Conservation (phyloP, 352 stramenopile genomes). For the Pythium sukuiense region DNA sequence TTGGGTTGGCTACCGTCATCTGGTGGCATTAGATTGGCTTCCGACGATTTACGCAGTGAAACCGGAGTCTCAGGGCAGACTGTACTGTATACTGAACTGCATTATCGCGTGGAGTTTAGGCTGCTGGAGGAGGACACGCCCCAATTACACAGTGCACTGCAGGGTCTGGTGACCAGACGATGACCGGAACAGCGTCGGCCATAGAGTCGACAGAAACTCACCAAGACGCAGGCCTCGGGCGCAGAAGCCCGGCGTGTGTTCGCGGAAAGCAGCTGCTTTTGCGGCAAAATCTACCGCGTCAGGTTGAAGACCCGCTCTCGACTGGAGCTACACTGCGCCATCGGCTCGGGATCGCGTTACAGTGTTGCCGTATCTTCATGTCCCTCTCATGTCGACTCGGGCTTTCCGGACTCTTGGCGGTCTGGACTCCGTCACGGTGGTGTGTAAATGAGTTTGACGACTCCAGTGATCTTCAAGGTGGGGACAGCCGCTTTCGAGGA, state of each 20-base stretch:
- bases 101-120: not conserved
- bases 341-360: not conserved
- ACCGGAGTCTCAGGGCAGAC: not conserved
- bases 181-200: not conserved
- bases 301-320: slow-evolving; percentile 2
- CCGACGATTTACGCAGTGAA: not conserved
- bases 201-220: slow-evolving; percentile 7
- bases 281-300: not conserved
- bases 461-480: slow-evolving; percentile 1
- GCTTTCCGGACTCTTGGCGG: too few relatives aligned
- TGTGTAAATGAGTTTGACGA: not conserved
- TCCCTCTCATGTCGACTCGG: not conserved
- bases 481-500: not conserved
- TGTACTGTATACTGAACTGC: not conserved
- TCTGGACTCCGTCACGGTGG: not conserved
- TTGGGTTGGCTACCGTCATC: slow-evolving; percentile 1
- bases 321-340: not conserved
- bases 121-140: not conserved
- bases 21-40: slow-evolving; percentile 2
- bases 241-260: slow-evolving; percentile 2
- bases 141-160: not conserved
- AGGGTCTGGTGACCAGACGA: not conserved
- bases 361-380: not conserved
- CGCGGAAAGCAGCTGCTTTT: not conserved
- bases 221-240: not conserved